Conservation (phyloP, 1,284 basidiomycete genomes). For the Gomphus bonarii region DNA sequence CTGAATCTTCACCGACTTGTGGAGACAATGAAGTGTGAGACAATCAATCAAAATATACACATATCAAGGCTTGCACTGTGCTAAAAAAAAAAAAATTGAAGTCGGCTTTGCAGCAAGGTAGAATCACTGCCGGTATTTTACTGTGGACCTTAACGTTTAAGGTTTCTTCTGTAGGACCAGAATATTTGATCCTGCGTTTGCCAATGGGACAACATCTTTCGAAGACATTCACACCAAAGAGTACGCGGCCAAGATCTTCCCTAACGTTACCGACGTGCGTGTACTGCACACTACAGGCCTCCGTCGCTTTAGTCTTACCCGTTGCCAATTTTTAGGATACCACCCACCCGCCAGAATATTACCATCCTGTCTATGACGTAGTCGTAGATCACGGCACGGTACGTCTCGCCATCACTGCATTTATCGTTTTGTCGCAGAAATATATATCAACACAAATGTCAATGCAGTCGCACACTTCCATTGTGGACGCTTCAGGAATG, state of each 20-base stretch:
- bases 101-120: conserved; percentile 70
- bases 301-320: conserved; percentile 2
- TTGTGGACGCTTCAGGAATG: conserved; percentile 77
- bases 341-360: conserved; percentile 76
- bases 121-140: background rate
- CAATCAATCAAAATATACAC: background rate
- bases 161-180: conserved; percentile 44
- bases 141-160: conserved; percentile 7
- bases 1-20: conserved; percentile 63
- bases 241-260: conserved; percentile 51
- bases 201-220: conserved; percentile 46
- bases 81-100: conserved; percentile 14
- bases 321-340: conserved; percentile 38
- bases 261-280: conserved; percentile 73
- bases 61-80: background rate
- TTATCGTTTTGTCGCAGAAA: background rate
- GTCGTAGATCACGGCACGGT: conserved; percentile 81
- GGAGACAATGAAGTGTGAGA: conserved; percentile 68
- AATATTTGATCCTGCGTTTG: conserved; percentile 68
- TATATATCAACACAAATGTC: conserved; percentile 4
- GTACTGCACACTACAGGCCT: background rate
- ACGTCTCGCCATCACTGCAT: conserved; percentile 18
- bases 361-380: conserved; percentile 74
- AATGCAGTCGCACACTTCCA: conserved; percentile 67
- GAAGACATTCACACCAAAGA: conserved; percentile 60